phyloP scores from a whole-genome alignment of 116 monocot species.

The Iris pallida region DNA sequence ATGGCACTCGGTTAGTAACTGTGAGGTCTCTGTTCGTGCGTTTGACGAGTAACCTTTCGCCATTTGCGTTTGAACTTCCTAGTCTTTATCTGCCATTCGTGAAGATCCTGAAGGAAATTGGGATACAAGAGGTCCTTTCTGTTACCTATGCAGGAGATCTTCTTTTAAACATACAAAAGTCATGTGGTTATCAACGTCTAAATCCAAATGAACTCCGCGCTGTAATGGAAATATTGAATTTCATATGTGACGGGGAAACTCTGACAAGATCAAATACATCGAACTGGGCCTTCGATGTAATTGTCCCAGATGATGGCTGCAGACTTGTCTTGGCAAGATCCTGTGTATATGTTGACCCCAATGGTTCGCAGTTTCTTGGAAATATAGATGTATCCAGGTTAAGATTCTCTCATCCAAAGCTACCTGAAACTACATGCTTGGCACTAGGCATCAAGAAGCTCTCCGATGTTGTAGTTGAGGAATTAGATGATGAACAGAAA shows the following conservation, averaged over 20 bases:
- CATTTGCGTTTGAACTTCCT: conserved; percentile 96
- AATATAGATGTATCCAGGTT: conserved; percentile 74
- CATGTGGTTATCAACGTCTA: conserved; percentile 85
- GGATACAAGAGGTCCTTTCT: conserved; percentile 72
- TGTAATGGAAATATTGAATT: conserved; percentile 82
- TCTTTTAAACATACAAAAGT: conserved; percentile 66
- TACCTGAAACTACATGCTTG: conserved; percentile 63
- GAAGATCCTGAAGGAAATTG: conserved; percentile 83
- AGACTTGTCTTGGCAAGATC: conserved; percentile 85
- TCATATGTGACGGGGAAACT: conserved; percentile 54
- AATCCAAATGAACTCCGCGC: conserved; percentile 99
- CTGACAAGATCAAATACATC: conserved; percentile 23
- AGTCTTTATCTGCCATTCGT: conserved; percentile 77
- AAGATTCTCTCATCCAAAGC: conserved; percentile 81
- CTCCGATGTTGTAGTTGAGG: conserved; percentile 85
- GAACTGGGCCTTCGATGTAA: conserved; percentile 45
- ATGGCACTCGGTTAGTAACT: conserved; percentile 89
- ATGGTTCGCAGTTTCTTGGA: conserved; percentile 65
- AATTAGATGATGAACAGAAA: conserved; percentile 52
- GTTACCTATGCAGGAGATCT: conserved; percentile 60
- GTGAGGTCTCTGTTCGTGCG: conserved; percentile 81
- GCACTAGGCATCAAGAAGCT: conserved; percentile 73
- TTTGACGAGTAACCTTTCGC: conserved; percentile 76
- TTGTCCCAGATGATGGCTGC: conserved; percentile 93
- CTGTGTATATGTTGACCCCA: conserved; percentile 76